Evolutionary conservation across 1,139 yeast genomes (phyloP).

Genomic region (Blastobotrys elegans): DNA sequence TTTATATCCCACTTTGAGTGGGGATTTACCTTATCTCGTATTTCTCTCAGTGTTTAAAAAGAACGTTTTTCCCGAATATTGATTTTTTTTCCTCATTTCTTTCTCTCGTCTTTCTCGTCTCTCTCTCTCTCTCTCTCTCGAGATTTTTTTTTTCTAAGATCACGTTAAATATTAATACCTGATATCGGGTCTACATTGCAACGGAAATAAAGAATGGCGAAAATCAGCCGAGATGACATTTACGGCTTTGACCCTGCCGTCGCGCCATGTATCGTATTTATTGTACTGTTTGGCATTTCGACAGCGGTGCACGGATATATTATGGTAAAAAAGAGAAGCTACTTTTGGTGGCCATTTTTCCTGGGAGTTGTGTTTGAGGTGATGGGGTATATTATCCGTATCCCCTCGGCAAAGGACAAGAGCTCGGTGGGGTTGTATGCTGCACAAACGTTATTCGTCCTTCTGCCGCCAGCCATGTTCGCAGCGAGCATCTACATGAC

Average conservation of each 20-base stretch:
- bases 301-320: constrained; percentile 17
- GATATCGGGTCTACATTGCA: too few species aligned
- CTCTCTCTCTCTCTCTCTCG: too few species aligned
- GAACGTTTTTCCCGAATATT: too few species aligned
- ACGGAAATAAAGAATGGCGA: constrained; percentile 3
- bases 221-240: constrained; percentile 5
- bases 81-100: too few species aligned
- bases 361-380: constrained; percentile 24
- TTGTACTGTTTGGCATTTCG: constrained; percentile 18
- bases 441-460: constrained; percentile 36
- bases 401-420: constrained; percentile 24
- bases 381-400: constrained; percentile 38
- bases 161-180: too few species aligned
- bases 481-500: constrained; percentile 46
- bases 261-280: constrained; percentile 20
- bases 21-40: too few species aligned
- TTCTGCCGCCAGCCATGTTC: constrained; percentile 43
- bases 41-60: too few species aligned
- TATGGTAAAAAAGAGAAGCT: constrained; percentile 16
- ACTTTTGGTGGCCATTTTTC: constrained; percentile 22
- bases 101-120: too few species aligned
- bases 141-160: too few species aligned
- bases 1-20: too few species aligned
- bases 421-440: constrained; percentile 33
- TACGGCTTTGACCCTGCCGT: constrained; percentile 20